Evolutionary conservation across 331 rosid species (phyloP).

Genomic region (Erythrophleum ivorense): DNA sequence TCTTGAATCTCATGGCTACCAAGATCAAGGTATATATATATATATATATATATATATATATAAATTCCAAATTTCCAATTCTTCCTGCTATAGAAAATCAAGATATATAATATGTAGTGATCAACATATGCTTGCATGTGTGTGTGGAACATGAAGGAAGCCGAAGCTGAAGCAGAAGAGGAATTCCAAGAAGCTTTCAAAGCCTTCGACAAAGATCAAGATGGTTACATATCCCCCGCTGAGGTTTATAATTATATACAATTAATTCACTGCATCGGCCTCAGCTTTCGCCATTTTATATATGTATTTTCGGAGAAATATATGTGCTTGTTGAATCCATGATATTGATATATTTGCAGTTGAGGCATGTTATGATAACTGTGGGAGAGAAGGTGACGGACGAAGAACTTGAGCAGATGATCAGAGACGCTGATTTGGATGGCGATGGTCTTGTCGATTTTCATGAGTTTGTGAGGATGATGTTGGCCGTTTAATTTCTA

Average conservation of each 20-base stretch:
- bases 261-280: neutral
- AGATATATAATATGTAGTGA: neutral
- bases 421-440: constrained; percentile 72
- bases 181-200: constrained; percentile 67
- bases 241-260: constrained; percentile 49
- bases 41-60: neutral
- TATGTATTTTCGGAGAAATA: too few species aligned
- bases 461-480: constrained; percentile 70
- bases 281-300: neutral
- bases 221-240: constrained; percentile 66
- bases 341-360: constrained; percentile 38
- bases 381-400: constrained; percentile 63
- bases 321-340: too few species aligned
- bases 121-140: neutral
- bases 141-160: constrained; percentile 48
- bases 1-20: constrained; percentile 71
- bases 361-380: constrained; percentile 62
- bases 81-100: too few species aligned
- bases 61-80: too few species aligned
- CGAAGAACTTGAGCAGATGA: constrained; percentile 74
- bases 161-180: constrained; percentile 55
- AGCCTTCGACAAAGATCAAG: constrained; percentile 72
- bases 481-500: constrained; percentile 41
- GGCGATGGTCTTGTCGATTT: constrained; percentile 74
- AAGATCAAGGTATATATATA: constrained; percentile 56